phyloP scores from a whole-genome alignment of 1,284 basidiomycete genomes.

The Lentinula novae-zelandiae region DNA sequence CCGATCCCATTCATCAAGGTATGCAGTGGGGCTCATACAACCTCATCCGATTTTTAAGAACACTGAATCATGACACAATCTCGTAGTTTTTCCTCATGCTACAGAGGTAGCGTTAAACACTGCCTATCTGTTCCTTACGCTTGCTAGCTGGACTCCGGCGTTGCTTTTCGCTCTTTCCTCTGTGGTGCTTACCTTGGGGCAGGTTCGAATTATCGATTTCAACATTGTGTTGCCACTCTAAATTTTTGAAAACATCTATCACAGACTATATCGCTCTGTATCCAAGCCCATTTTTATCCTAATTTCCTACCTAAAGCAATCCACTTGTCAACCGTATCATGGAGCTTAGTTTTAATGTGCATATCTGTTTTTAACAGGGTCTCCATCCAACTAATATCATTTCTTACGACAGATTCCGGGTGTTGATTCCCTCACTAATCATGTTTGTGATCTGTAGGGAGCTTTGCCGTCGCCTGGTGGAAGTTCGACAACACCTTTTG shows the following conservation, averaged over 20 bases:
- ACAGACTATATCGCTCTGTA: not conserved
- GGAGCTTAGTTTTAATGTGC: not conserved
- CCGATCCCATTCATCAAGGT: no score
- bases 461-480: not conserved
- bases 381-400: not conserved
- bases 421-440: not conserved
- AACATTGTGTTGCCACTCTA: not conserved
- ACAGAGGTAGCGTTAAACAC: not conserved
- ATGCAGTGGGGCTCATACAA: not conserved
- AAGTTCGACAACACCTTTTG: no score
- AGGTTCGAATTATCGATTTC: not conserved
- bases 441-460: not conserved
- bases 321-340: not conserved
- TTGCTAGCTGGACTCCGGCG: not conserved
- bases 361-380: not conserved
- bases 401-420: not conserved
- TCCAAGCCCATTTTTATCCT: not conserved
- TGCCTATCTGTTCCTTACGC: not conserved
- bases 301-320: not conserved
- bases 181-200: not conserved
- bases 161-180: not conserved
- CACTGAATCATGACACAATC: not conserved
- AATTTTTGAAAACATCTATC: not conserved
- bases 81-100: not conserved
- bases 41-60: not conserved